These are phyloP conservation scores for Nevesoporus exiguus DNA, from an alignment of 768 basidiomycete genomes.

Conservation along the genomic window DNA sequence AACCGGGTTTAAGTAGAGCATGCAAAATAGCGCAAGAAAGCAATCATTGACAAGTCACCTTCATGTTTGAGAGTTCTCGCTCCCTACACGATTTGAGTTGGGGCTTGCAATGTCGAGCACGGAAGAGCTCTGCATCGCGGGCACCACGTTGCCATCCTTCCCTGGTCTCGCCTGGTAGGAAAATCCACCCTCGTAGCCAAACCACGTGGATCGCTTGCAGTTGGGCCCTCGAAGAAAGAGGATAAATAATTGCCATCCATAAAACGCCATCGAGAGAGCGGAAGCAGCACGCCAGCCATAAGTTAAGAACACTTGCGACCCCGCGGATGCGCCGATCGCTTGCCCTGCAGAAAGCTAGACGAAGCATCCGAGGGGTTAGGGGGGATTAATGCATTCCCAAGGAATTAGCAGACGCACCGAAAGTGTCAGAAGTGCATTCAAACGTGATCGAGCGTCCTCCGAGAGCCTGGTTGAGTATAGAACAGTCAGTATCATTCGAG, in stretches of 20 bases:
- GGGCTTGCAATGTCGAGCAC: neutral
- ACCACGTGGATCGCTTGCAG: conserved; percentile 41
- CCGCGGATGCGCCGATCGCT: conserved; percentile 40
- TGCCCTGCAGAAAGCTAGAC: conserved; percentile 35
- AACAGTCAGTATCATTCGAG: neutral
- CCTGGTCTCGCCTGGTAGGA: conserved; percentile 6
- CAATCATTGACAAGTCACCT: neutral
- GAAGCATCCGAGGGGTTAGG: neutral
- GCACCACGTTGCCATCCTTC: neutral
- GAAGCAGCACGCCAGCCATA: conserved; percentile 38
- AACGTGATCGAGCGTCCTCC: conserved; percentile 24
- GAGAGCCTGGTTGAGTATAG: conserved; percentile 19
- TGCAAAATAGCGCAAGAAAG: too few species aligned
- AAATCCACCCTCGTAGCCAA: conserved; percentile 60
- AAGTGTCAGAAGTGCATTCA: conserved; percentile 27
- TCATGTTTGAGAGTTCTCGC: neutral
- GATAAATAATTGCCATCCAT: conserved; percentile 33
- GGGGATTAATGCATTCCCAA: too few species aligned
- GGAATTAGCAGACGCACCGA: conserved; percentile 18
- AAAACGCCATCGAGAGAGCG: conserved; percentile 33
- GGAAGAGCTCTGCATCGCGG: conserved; percentile 4
- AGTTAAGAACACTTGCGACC: conserved; percentile 37
- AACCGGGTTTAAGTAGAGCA: neutral
- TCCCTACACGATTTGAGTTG: neutral
- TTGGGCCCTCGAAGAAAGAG: conserved; percentile 39